Evolutionary conservation across 1,284 basidiomycete species (phyloP).

Genomic region (Wallemia ichthyophaga): DNA sequence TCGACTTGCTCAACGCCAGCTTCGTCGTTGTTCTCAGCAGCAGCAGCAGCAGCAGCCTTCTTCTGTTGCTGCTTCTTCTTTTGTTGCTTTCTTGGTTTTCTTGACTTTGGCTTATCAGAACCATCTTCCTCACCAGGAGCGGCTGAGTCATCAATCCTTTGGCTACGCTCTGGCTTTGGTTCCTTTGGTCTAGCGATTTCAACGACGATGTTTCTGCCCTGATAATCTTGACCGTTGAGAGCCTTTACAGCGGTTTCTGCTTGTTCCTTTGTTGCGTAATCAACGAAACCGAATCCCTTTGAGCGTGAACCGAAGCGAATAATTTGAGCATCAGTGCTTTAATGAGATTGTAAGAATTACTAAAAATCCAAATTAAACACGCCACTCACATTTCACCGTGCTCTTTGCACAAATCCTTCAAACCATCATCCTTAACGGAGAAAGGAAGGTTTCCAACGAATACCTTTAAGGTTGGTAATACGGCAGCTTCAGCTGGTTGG

Average conservation of each 20-base stretch:
- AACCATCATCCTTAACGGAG: conserved; percentile 16
- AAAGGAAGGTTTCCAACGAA: conserved; percentile 23
- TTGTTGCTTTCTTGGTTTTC: background rate
- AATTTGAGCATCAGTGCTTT: background rate
- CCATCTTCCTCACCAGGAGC: background rate
- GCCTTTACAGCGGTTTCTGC: conserved; percentile 27
- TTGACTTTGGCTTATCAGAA: background rate
- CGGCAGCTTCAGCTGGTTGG: background rate
- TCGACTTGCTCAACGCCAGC: too few relatives aligned
- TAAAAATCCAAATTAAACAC: conserved; percentile 12
- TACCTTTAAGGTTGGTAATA: conserved; percentile 13
- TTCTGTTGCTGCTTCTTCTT: background rate
- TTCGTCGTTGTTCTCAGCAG: too few relatives aligned
- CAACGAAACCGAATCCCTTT: conserved; percentile 18
- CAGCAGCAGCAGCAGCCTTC: too few relatives aligned
- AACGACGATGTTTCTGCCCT: conserved; percentile 1
- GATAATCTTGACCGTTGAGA: conserved; percentile 17
- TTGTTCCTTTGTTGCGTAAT: conserved; percentile 31
- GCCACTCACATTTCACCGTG: background rate
- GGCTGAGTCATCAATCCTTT: background rate
- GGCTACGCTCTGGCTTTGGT: background rate
- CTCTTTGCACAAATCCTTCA: background rate
- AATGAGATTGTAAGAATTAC: background rate
- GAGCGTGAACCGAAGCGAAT: conserved; percentile 1
- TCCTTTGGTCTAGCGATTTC: conserved; percentile 1